phyloP scores from a whole-genome alignment of 441 rosid genomes.

The Daphne laureola region DNA sequence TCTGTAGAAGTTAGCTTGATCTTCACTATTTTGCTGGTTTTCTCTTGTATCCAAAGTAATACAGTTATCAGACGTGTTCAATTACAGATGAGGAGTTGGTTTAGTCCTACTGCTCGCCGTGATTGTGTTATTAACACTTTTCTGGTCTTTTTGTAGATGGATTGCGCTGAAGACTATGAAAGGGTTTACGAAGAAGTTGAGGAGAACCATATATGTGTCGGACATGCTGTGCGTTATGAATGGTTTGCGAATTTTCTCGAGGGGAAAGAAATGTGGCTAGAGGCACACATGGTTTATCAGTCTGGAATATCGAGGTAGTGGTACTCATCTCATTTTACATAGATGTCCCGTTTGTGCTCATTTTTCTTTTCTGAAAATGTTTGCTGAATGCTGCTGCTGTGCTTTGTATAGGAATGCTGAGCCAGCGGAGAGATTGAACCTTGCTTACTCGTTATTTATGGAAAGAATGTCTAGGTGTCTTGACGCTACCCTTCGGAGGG shows the following conservation, averaged over 20 bases:
- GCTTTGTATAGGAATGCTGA: slow-evolving; percentile 49
- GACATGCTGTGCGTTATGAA: slow-evolving; percentile 55
- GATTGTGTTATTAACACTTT: slow-evolving; percentile 7
- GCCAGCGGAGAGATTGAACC: slow-evolving; percentile 58
- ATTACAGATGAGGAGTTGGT: not conserved
- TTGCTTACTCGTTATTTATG: slow-evolving; percentile 48
- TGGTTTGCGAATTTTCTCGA: slow-evolving; percentile 74
- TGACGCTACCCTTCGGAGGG: slow-evolving; percentile 43
- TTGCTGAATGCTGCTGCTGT: slow-evolving; percentile 6
- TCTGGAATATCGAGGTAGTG: slow-evolving; percentile 76
- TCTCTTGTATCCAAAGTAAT: not conserved
- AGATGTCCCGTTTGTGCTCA: not conserved
- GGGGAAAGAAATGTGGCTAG: slow-evolving; percentile 59
- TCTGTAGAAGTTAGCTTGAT: not conserved
- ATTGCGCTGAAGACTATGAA: slow-evolving; percentile 48
- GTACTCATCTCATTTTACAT: slow-evolving; percentile 21
- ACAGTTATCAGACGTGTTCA: not conserved
- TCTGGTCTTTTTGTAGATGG: slow-evolving; percentile 37
- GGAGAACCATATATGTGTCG: slow-evolving; percentile 38
- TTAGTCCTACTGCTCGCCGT: not conserved
- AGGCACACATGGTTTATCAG: slow-evolving; percentile 54
- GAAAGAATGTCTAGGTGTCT: slow-evolving; percentile 52
- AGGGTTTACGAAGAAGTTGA: slow-evolving; percentile 47
- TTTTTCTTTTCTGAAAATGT: too few species aligned
- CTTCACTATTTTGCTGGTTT: too few species aligned